These are phyloP conservation scores for Aspergillus brunneoviolaceus DNA, from an alignment of 2,329 filamentous ascomycete genomes.

Conservation along the genomic window DNA sequence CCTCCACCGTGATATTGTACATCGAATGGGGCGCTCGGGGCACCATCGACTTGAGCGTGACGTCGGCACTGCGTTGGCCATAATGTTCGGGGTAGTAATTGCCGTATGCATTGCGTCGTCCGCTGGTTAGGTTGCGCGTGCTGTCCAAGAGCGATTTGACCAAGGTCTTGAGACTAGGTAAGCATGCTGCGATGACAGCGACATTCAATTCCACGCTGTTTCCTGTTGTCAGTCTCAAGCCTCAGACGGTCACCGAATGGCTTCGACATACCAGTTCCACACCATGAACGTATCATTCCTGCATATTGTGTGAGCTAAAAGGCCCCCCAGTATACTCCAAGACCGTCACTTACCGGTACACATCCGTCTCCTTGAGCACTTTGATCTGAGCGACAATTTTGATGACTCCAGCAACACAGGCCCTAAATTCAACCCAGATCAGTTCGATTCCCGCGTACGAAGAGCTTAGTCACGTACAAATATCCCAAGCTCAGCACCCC, in stretches of 20 bases:
- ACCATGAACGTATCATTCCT: constrained; percentile 18
- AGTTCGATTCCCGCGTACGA: background rate
- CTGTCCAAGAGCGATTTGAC: constrained; percentile 23
- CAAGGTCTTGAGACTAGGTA: constrained; percentile 42
- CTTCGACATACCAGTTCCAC: constrained; percentile 20
- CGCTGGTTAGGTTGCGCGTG: constrained; percentile 13
- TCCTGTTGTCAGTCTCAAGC: background rate
- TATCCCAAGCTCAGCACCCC: constrained; percentile 46
- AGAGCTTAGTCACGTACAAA: constrained; percentile 29
- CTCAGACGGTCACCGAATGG: background rate
- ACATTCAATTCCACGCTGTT: constrained; percentile 43
- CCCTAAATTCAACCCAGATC: constrained; percentile 22
- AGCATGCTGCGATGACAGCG: constrained; percentile 43
- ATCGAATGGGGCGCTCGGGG: background rate
- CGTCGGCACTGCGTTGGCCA: background rate
- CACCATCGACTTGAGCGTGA: constrained; percentile 3
- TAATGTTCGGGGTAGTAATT: constrained; percentile 7
- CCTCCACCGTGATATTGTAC: background rate
- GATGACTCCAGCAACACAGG: constrained; percentile 42
- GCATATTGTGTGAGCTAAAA: background rate
- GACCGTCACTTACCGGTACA: constrained; percentile 30
- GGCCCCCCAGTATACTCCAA: too few species aligned
- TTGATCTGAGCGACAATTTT: constrained; percentile 33
- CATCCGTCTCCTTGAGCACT: constrained; percentile 31
- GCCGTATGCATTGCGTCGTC: constrained; percentile 8